Base-by-base conservation (phyloP, 2,329 filamentous ascomycete genomes). In the Alternaria alternata region DNA sequence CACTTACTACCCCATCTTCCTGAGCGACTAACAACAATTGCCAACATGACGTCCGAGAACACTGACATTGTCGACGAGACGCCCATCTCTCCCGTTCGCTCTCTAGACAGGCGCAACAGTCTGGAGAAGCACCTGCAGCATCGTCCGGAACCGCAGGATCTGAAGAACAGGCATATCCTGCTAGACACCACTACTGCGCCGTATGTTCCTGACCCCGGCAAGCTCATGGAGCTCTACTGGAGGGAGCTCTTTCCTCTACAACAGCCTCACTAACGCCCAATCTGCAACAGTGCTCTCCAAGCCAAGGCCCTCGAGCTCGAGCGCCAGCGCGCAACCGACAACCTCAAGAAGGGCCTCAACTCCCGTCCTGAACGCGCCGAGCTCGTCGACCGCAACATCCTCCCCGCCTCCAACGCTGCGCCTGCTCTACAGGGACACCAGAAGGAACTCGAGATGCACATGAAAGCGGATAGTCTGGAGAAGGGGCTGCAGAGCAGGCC, bases 321-420 rank as follows among this genome's bases (percentile, higher is more conserved):
- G 69, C 86, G 88, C 64, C 88, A 90, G 74, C 83, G 84, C 58
- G 84, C 85, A 16, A 84, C 84, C 11, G 88, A 91, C 73, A 87
- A 80, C 65, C 77, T 91, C 64, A 89, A 88, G 79, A 89, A 88
- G 76, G 84, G 86, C 26, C 81, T 91, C 12, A 84, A 87, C 67
- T 84, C 86, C 58, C 80, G 89, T 16, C 87, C 88, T 5, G 86
- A 93, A 22, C 88, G 91, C 58, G 87, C 92, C 36, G 88, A 92
- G 72, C 84, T 97, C 22, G 83, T 97, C 64, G 91, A 95, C 76
- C 91, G 89, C 69, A 96, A 97, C 80, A 97, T 97, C 77, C 88
- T 97, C 26, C 91, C 92, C 26, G 88, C 89, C 57, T 91, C 91
- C 32, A 90, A 80, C 52, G 92, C 91, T 18, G 93, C 93, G 0